phyloP scores from a whole-genome alignment of 2,329 filamentous ascomycete genomes.

The Cladosporium sp. region DNA sequence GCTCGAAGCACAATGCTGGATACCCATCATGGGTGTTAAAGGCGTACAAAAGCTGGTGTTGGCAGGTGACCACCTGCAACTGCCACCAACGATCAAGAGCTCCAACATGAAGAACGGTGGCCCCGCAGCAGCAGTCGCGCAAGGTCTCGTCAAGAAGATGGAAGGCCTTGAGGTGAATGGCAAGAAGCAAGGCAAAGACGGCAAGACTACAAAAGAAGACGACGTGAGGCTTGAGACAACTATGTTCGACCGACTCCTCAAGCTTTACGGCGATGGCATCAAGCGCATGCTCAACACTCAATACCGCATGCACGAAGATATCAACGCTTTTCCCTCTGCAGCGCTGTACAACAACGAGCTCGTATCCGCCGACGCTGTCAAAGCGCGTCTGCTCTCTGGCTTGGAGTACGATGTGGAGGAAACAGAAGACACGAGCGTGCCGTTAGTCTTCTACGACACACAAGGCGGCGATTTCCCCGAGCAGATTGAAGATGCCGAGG shows the following conservation, averaged over 20 bases:
- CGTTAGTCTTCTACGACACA: conserved; percentile 91
- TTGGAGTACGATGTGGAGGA: conserved; percentile 73
- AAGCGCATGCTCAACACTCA: conserved; percentile 96
- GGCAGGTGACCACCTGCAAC: conserved; percentile 88
- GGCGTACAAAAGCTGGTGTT: conserved; percentile 78
- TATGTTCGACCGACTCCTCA: conserved; percentile 82
- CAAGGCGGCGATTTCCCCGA: conserved; percentile 77
- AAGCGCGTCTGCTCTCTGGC: conserved; percentile 68
- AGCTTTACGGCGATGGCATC: conserved; percentile 74
- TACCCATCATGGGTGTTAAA: conserved; percentile 64
- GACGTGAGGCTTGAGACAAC: conserved; percentile 67
- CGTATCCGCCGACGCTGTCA: conserved; percentile 75
- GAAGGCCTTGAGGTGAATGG: conserved; percentile 21
- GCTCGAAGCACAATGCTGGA: conserved; percentile 95
- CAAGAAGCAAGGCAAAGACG: conserved; percentile 38
- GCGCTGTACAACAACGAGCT: conserved; percentile 81
- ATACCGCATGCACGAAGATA: conserved; percentile 95
- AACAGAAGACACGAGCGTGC: conserved; percentile 81
- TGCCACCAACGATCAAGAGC: conserved; percentile 86
- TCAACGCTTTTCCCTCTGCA: conserved; percentile 91
- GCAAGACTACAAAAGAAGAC: conserved; percentile 34
- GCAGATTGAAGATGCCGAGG: conserved; percentile 72
- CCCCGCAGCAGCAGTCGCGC: background rate
- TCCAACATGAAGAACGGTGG: conserved; percentile 6
- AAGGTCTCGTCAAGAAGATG: conserved; percentile 10